Evolutionary conservation across 306 rosid species (phyloP).

Genomic region (Cucumis hystrix): DNA sequence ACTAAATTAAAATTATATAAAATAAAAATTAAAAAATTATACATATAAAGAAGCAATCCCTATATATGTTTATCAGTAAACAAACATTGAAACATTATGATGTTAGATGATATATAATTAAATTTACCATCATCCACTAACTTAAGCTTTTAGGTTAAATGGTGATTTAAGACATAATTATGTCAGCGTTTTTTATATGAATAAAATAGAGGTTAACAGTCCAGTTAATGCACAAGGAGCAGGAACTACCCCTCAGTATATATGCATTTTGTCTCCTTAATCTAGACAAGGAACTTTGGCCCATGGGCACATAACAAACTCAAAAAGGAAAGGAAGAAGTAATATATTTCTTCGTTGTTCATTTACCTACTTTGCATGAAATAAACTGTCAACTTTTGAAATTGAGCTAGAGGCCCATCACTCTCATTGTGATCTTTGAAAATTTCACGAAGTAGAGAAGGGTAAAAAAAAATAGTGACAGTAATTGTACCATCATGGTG

Average conservation of each 20-base stretch:
- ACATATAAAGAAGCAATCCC: background rate
- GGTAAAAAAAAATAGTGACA: too few species aligned
- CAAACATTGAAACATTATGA: background rate
- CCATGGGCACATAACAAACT: background rate
- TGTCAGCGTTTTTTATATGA: background rate
- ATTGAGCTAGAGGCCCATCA: background rate
- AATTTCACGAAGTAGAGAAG: too few species aligned
- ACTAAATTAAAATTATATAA: too few species aligned
- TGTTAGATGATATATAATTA: too few species aligned
- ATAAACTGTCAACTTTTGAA: background rate
- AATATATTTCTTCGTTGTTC: background rate
- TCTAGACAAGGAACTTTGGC: background rate
- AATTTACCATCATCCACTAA: too few species aligned
- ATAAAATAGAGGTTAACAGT: background rate
- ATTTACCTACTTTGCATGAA: background rate
- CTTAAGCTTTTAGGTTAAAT: too few species aligned
- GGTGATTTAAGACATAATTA: background rate
- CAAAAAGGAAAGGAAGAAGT: background rate
- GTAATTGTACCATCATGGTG: background rate
- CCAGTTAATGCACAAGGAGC: background rate
- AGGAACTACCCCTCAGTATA: background rate
- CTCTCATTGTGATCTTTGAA: background rate
- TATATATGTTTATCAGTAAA: background rate
- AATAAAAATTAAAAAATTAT: background rate
- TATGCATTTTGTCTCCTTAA: background rate